Evolutionary conservation across 2,329 filamentous ascomycete genomes (phyloP), one percentile per base, ranked within the genome.

Genomic region (Fusarium pseudograminearum): DNA sequence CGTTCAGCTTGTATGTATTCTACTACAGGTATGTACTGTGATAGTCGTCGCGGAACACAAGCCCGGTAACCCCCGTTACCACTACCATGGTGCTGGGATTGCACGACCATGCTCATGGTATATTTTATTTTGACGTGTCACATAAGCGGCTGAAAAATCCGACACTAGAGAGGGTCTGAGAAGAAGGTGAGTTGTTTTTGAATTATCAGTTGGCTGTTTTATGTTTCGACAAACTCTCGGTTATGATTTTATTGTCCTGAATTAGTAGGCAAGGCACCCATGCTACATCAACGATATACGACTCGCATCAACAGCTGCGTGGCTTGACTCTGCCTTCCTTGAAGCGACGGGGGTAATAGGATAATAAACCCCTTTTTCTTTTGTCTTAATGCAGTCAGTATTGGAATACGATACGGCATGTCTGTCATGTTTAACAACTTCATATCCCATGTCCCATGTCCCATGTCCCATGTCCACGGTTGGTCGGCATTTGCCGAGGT

Each of bases 401-500:
- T 54, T 54, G 30, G 16, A 33, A 61, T 18, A 34, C n/a, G 24
- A 61, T 22, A 34, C 34, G 24, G 20, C 18, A 41, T 40, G 48
- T 40, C 20, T 40, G 48, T 40, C 20, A 16, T 40, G 24, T 51
- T 51, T 51, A 40, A 51, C 26, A 46, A 15, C 20, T 40, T 24
- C 14, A 14, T 53, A 28, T 36, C n/a, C n/a, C n/a, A n/a, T n/a
- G n/a, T n/a, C n/a, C n/a, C n/a, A 28, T 28, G 26, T 28, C 26
- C 26, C 26, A 28, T 28, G 26, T 28, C 41, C 52, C 36, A 72
- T 30, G 28, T 30, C 11, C 28, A 72, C 65, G 63, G 71, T 52
- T 61, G 67, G 71, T 57, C 67, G 69, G 71, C 41, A 70, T 63
- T 61, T 71, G 58, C 69, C 63, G 67, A 57, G 41, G 44, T 60